Percentiles rank a stretch among this genome's conserved stretches.
phyloP scores from a whole-genome alignment of 805 yeast species.

The Suhomyces prunicola region DNA sequence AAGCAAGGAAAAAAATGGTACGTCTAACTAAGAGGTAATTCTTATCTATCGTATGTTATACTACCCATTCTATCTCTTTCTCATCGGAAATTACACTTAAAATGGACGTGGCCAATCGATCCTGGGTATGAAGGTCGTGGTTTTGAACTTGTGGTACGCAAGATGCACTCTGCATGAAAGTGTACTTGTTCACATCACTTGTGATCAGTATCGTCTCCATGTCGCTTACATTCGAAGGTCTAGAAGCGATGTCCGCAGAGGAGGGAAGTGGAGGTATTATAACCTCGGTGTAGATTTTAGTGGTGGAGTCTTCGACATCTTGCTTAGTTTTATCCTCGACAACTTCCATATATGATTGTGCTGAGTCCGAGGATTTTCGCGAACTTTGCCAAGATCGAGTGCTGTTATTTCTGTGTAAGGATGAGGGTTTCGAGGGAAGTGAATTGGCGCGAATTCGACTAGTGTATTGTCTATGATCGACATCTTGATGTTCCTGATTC shows the following conservation, averaged over 20 bases:
- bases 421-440: background rate
- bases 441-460: background rate
- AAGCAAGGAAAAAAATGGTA: background rate
- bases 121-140: background rate
- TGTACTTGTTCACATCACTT: background rate
- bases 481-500: background rate
- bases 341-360: background rate
- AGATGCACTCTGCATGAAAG: background rate
- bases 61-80: conserved; percentile 15
- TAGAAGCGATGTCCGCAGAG: background rate
- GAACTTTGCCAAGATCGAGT: background rate
- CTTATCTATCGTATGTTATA: conserved; percentile 1
- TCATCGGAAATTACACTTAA: conserved; percentile 12
- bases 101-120: conserved; percentile 14
- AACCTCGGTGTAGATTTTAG: background rate
- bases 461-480: background rate
- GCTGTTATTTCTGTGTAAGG: background rate
- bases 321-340: background rate
- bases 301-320: background rate
- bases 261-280: conserved; percentile 3
- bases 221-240: background rate
- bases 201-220: background rate
- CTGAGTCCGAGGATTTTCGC: background rate
- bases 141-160: background rate
- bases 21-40: background rate